Evolutionary conservation across 306 rosid species (phyloP).

Genomic region (Begonia masoniana): DNA sequence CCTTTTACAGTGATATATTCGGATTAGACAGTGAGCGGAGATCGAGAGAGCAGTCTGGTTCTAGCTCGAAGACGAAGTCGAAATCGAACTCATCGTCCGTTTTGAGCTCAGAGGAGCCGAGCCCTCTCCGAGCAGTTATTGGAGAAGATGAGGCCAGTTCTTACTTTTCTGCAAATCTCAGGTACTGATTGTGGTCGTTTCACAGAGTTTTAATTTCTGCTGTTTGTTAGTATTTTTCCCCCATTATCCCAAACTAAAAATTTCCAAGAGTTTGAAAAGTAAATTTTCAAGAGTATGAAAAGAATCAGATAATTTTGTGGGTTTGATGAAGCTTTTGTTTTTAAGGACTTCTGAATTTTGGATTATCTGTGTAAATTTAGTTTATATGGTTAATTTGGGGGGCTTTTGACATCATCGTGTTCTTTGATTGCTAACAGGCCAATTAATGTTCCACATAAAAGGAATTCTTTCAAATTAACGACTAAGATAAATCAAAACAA

Average conservation of each 20-base stretch:
- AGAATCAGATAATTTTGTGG: too few species aligned
- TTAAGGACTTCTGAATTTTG: too few species aligned
- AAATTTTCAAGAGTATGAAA: too few species aligned
- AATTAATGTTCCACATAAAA: slow-evolving; percentile 46
- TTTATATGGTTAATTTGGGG: too few species aligned
- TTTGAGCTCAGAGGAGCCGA: slow-evolving; percentile 76
- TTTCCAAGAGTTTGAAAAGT: too few species aligned
- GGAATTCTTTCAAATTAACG: slow-evolving; percentile 42
- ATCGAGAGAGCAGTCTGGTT: slow-evolving; percentile 63
- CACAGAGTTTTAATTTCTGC: not conserved
- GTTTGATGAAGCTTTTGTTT: too few species aligned
- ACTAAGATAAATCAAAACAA: slow-evolving; percentile 30
- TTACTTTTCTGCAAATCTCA: slow-evolving; percentile 58
- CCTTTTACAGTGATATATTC: slow-evolving; percentile 61
- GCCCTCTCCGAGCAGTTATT: slow-evolving; percentile 49
- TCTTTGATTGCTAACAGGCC: slow-evolving; percentile 43
- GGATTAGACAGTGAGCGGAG: slow-evolving; percentile 59
- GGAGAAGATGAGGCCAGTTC: slow-evolving; percentile 69
- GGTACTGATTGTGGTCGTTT: slow-evolving; percentile 26
- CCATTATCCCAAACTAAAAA: too few species aligned
- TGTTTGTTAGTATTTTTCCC: too few species aligned
- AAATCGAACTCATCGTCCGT: slow-evolving; percentile 70
- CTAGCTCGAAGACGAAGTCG: slow-evolving; percentile 44
- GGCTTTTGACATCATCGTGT: not conserved
- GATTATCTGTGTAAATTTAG: too few species aligned